Base-by-base conservation (phyloP, 495 filamentous ascomycete genomes). In the Penicillium steckii region DNA sequence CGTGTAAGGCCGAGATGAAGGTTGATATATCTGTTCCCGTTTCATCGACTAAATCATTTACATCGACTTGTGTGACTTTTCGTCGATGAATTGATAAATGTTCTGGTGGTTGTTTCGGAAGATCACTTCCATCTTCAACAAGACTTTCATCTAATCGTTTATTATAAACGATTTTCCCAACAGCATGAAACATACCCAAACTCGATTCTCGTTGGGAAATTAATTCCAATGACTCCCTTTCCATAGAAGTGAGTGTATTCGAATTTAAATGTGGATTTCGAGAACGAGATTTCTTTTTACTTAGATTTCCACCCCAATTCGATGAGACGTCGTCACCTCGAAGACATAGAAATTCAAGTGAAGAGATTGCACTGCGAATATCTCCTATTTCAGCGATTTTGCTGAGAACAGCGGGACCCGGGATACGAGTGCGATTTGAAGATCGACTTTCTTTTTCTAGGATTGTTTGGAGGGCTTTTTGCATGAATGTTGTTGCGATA, bases 111-210 rank as follows among this genome's bases (percentile, higher is more conserved):
- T 77, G 70, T 12, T 73, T 69, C 5, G 69, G 65, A 8, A 65
- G 57, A 8, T 32, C 4, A 58, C 59, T 32, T 26, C 58, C 45
- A 57, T 60, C 17, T 41, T 55, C 47, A 48, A 54, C 19, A 21
- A 61, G 47, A 23, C 51, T 61, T 4, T 57, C 35, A 22, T 75
- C 73, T 24, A 83, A 77, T 32, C 94, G 80, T 63, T 96, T 97
- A 70, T 97, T 97, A 69, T 97, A 92, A 3, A 96, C 82, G 3
- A 97, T 87, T 58, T 91, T 96, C 13, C 92, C 95, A 44, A 99
- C 86, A 23, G 95, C 91, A 68, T 99, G 95, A 61, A 99, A 99
- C 50, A 99, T 86, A 1, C 91, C 92, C 6, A 97, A 75, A 55
- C 81, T 93, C 17, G 88, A 81, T 69, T 96, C 91, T 43, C 95